Base-by-base conservation (phyloP, 2,329 filamentous ascomycete species). In the Phyllosticta citribraziliensis region DNA sequence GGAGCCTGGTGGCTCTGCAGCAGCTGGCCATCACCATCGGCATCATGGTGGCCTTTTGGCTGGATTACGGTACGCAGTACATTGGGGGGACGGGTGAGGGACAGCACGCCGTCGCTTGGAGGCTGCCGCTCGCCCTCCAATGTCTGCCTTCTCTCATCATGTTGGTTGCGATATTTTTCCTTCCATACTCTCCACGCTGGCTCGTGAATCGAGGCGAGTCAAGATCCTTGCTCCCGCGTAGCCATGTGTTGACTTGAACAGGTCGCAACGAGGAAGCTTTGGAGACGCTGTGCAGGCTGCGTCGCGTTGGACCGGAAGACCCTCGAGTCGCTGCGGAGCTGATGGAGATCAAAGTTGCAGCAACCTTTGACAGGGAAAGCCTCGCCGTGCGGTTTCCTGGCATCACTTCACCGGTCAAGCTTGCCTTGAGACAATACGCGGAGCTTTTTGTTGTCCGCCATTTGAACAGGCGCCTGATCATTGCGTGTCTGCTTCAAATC, bases 1-100 rank as follows among this genome's bases (percentile, higher is more conserved):
- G 69, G 24, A 65, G 68, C 55, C 27, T 55, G 5, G 50, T 54
- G 10, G 33, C 25, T 20, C 17, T 58, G 47, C 56, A 58, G 22
- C 56, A 58, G 19, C 56, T 58, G 8, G 40, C 22, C 51, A 58
- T 58, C 40, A 58, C 56, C 20, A 14, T 58, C 9, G 56, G 56
- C 5, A 58, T 58, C 40, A 52, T 58, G 56, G 40, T 58, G 4
- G 40, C 40, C 8, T 63, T 60, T 47, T 63, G 61, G 61, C 53
- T 63, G 2, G 61, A 63, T 14, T 63, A 63, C 30, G 61, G 61
- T 10, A 63, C 61, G 5, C 61, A 63, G 52, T 35, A 60, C 30
- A 63, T 63, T 40, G 61, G 61, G 20, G 61, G 61, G 14, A 58
- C 40, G 9, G 61, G 61, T 0, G 52, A 52, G 14, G 57, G 56